Evolutionary conservation across 1,284 basidiomycete species (phyloP).

Genomic region (Vanrija sp.): DNA sequence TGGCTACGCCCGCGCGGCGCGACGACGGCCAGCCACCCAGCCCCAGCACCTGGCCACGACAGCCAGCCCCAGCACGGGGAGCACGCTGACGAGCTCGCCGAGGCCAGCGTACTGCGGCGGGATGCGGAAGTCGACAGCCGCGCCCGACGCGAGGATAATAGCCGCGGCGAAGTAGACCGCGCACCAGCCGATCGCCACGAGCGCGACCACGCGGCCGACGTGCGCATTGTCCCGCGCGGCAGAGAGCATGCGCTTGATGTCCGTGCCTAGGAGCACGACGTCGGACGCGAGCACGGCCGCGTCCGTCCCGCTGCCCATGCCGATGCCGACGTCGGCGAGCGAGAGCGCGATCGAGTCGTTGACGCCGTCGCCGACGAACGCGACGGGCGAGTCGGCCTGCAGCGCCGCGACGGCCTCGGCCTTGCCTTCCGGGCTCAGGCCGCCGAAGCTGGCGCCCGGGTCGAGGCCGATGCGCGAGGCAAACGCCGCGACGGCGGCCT

Average conservation of each 20-base stretch:
- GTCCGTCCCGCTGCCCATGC: constrained; percentile 1
- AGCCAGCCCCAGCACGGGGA: background rate
- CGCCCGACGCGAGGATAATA: constrained; percentile 8
- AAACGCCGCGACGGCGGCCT: background rate
- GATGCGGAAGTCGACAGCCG: constrained; percentile 8
- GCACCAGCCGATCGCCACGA: constrained; percentile 12
- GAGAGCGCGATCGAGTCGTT: constrained; percentile 32
- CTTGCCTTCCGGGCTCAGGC: background rate
- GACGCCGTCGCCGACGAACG: constrained; percentile 33
- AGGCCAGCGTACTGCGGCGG: constrained; percentile 9
- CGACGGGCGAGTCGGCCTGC: background rate
- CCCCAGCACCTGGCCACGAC: background rate
- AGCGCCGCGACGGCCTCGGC: background rate
- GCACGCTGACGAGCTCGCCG: constrained; percentile 7
- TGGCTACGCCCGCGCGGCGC: too few species aligned
- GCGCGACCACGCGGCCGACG: background rate
- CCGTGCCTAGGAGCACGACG: background rate
- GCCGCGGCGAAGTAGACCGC: constrained; percentile 8
- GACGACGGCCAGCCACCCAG: too few species aligned
- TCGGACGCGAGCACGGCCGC: constrained; percentile 17
- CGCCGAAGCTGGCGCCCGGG: background rate
- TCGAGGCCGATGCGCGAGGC: background rate
- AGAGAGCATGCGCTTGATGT: background rate
- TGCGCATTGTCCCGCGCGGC: constrained; percentile 25
- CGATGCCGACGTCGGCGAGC: background rate